phyloP scores from a whole-genome alignment of 2,329 filamentous ascomycete species.

The Hymenoscyphus fraxineus region DNA sequence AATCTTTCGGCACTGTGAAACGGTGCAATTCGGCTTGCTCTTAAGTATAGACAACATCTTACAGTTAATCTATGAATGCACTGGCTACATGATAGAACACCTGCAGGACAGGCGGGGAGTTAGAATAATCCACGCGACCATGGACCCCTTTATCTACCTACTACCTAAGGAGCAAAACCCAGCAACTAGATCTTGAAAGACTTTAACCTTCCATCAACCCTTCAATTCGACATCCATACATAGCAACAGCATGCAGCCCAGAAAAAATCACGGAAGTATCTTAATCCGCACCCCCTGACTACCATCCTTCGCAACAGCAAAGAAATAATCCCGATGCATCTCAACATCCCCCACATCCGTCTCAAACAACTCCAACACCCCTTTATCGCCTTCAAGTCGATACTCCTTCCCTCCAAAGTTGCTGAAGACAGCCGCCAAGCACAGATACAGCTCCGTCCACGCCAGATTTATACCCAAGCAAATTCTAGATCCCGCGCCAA shows the following conservation, averaged over 20 bases:
- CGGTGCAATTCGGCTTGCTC: neutral
- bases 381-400: slow-evolving; percentile 5
- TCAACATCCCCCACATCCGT: slow-evolving; percentile 6
- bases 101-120: no score
- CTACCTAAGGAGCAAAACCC: neutral
- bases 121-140: no score
- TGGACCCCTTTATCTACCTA: no score
- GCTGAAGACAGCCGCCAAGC: slow-evolving; percentile 10
- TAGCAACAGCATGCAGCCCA: neutral
- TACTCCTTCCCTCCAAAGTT: neutral
- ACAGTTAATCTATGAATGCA: neutral
- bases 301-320: neutral
- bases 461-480: slow-evolving; percentile 18
- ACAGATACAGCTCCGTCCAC: slow-evolving; percentile 14
- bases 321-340: neutral
- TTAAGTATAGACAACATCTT: neutral
- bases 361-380: slow-evolving; percentile 10
- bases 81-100: no score
- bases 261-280: neutral
- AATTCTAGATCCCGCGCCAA: slow-evolving; percentile 10
- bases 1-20: neutral
- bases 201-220: neutral
- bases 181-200: neutral
- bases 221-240: neutral
- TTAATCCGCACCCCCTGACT: neutral